Conservation (phyloP, 1,284 basidiomycete species). For the Mycena sp. region DNA sequence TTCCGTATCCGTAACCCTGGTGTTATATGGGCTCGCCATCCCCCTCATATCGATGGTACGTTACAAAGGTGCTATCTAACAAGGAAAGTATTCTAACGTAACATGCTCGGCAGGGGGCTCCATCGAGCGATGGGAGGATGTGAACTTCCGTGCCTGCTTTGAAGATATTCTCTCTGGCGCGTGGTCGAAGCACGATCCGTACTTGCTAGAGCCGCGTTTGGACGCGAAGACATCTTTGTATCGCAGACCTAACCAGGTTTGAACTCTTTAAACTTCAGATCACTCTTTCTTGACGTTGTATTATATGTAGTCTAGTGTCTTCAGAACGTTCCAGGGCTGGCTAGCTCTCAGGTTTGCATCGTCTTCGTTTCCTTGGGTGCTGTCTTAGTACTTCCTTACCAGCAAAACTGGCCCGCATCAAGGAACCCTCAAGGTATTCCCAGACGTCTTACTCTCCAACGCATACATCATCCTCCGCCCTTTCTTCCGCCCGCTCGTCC, state of each 20-base stretch:
- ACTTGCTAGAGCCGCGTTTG: constrained; percentile 68
- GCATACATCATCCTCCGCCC: constrained; percentile 86
- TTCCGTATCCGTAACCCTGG: constrained; percentile 86
- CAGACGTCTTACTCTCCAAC: constrained; percentile 75
- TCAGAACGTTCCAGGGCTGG: constrained; percentile 86
- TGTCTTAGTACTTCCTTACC: background rate
- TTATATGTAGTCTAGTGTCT: constrained; percentile 63
- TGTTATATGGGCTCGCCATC: constrained; percentile 67
- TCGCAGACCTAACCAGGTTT: constrained; percentile 63
- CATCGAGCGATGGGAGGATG: constrained; percentile 89
- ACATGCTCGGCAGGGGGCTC: constrained; percentile 62
- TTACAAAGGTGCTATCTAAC: constrained; percentile 41
- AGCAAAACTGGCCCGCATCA: constrained; percentile 77
- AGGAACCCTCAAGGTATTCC: constrained; percentile 84
- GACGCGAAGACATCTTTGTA: constrained; percentile 70
- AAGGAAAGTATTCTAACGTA: constrained; percentile 48
- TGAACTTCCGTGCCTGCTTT: constrained; percentile 71
- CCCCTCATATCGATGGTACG: constrained; percentile 54
- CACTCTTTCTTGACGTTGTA: background rate
- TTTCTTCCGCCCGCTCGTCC: constrained; percentile 72
- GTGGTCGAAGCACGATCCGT: constrained; percentile 79
- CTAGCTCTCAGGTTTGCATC: constrained; percentile 64
- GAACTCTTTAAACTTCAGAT: background rate
- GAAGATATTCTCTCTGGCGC: constrained; percentile 74
- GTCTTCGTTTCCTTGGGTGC: background rate